Base-by-base conservation (phyloP, 345 rosid genomes). In the Toxicodendron radicans region DNA sequence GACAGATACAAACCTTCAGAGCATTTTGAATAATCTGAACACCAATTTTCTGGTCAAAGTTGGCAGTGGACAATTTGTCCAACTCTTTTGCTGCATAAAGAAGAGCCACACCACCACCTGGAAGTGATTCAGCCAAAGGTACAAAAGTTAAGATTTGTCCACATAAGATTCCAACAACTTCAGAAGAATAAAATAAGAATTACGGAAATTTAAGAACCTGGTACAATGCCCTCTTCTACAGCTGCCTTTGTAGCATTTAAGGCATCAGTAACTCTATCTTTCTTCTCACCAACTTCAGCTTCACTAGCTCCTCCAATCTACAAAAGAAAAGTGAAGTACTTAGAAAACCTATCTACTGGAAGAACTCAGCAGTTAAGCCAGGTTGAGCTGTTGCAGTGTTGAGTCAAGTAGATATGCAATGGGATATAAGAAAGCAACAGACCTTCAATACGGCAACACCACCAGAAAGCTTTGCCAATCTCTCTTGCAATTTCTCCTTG, bases 291-390 rank as follows among this genome's bases (percentile, higher is more conserved):
- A 68, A 95, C 97, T 82, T 95, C 98, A 45, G 91, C 76, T 87
- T 96, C 99, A 77, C 99, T 96, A 10, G 98, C 98, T 80, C 99
- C 99, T 58, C 98, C 99, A 77, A 96, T 92, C 98, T 96, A 84
- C 67, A 81, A 78, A 13, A 58, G 53, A 20, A 38, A 38, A 5
- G 43, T 0, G 8, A 35, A 35, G 6, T 5, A 38, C 43, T 38
- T 23, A 57, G 24, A 21, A 58, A 71, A 17, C 38, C 33, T 23
- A 58, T 9, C 16, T 43, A 57, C 24, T 4, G 17, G 41, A 58
- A 52, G 61, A 48, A 51, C 11, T n/a, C 6, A 21, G 51, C 33
- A 21, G 7, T 14, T 18, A 4, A 46, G 5, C 13, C 57, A 48
- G 70, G 38, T 23, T 24, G 24, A 41, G 46, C 38, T 46, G 35